Conservation (phyloP, 2,329 filamentous ascomycete species). For the Metarhizium robertsii region DNA sequence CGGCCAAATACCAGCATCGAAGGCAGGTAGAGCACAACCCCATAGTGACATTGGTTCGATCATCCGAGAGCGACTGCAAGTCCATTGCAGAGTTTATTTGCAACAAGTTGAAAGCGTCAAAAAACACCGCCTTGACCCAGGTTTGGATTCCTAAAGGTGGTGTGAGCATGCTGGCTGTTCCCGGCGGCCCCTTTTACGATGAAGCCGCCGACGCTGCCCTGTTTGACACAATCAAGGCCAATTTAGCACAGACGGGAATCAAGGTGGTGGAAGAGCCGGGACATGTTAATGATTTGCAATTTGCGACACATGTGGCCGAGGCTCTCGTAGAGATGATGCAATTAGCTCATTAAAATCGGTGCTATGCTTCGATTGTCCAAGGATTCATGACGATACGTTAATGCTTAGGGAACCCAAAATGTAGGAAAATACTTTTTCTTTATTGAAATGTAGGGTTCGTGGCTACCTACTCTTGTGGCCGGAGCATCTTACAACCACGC, state of each 20-base stretch:
- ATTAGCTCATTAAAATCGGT: neutral
- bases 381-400: too few relatives aligned
- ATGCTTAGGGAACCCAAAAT: too few relatives aligned
- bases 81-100: constrained; percentile 48
- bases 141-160: constrained; percentile 53
- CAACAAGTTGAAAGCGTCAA: constrained; percentile 36
- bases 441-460: too few relatives aligned
- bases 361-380: too few relatives aligned
- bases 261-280: constrained; percentile 37
- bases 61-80: constrained; percentile 45
- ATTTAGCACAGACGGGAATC: constrained; percentile 39
- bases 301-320: constrained; percentile 38
- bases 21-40: constrained; percentile 57
- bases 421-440: too few relatives aligned
- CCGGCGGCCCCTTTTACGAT: constrained; percentile 44
- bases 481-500: too few relatives aligned
- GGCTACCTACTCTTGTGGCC: too few relatives aligned
- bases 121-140: constrained; percentile 32
- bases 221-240: constrained; percentile 42
- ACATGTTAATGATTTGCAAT: constrained; percentile 44
- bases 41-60: constrained; percentile 56
- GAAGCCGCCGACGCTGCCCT: constrained; percentile 32
- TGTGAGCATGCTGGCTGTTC: constrained; percentile 49
- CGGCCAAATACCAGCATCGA: constrained; percentile 40
- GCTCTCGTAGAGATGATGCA: constrained; percentile 18